Evolutionary conservation across 2,329 filamentous ascomycete species (phyloP).

Genomic region (Colletotrichum destructivum): DNA sequence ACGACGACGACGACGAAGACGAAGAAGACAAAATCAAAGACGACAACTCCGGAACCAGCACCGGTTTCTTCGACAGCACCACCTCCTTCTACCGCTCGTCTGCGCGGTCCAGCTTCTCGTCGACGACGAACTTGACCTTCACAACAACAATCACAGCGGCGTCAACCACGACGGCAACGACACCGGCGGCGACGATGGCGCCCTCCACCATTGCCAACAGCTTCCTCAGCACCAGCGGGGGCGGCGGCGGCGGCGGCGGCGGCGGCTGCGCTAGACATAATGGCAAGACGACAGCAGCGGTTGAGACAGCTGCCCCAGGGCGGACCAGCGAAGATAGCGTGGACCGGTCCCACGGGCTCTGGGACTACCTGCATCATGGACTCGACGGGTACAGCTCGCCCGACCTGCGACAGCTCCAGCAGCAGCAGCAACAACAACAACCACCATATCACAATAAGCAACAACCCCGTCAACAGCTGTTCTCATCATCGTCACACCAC

Average conservation of each 20-base stretch:
- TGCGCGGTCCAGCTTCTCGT: slow-evolving; percentile 25
- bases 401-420: slow-evolving; percentile 26
- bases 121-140: slow-evolving; percentile 1
- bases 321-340: slow-evolving; percentile 36
- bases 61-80: neutral
- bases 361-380: slow-evolving; percentile 40
- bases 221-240: slow-evolving; percentile 10
- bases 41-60: neutral
- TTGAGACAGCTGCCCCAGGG: slow-evolving; percentile 8
- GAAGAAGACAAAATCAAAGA: neutral
- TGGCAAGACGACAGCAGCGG: slow-evolving; percentile 21
- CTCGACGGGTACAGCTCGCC: slow-evolving; percentile 39
- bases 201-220: slow-evolving; percentile 20
- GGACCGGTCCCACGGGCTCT: slow-evolving; percentile 34
- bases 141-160: slow-evolving; percentile 7
- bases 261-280: slow-evolving; percentile 18
- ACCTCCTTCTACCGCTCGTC: slow-evolving; percentile 24
- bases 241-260: slow-evolving; percentile 25
- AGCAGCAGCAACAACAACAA: neutral
- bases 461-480: neutral
- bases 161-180: slow-evolving; percentile 8
- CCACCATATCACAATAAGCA: neutral
- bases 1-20: neutral
- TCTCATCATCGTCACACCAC: slow-evolving; percentile 33
- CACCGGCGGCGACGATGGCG: slow-evolving; percentile 37